Evolutionary conservation across 441 rosid genomes (phyloP), one percentile per base, ranked within the genome.

Genomic region (Arabidopsis lyrata): DNA sequence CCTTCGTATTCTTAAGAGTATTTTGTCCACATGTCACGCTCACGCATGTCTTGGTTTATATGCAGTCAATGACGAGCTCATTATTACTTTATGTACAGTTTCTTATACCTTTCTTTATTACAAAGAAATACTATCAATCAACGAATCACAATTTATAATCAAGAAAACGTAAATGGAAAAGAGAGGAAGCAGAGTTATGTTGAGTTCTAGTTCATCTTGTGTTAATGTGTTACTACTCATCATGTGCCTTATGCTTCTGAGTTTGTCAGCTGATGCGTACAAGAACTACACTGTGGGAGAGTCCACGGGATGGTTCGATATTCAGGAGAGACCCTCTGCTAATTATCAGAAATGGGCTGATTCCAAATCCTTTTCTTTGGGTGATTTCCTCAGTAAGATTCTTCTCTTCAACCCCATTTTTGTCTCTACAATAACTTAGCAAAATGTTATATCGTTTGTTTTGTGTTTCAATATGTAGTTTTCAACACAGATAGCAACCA

Each of bases 281-380:
- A 88, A 81, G 83, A 92, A 95, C 81, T 87, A 90, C 85, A 92
- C 98, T 7, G 98, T 95, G 3, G 97, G 98, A 12, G 98, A 79
- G 38, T 81, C 96, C 3, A 66, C 83, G 42, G 98, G 99, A 3
- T 92, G 97, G 98, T 89, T 72, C 50, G 87, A 82, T 41, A 56
- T 6, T 14, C 78, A 76, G 45, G 83, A 85, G 62, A 88, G 82
- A 74, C 83, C 95, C 10, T 78, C 39, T 32, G 85, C 83, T 0
- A 73, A 95, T 80, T 91, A 89, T 81, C 98, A 91, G 81, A 88
- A 91, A 82, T 95, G 99, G 99, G 93, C 95, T 8, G 84, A 77
- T 73, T 73, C 77, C 67, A 88, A 88, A 70, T 73, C 78, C 69
- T 95, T 95, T 85, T 82, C 86, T 78, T 70, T 95, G 77, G 99